phyloP scores from a whole-genome alignment of 148 eudicot genomes.

The Rheum nobile region DNA sequence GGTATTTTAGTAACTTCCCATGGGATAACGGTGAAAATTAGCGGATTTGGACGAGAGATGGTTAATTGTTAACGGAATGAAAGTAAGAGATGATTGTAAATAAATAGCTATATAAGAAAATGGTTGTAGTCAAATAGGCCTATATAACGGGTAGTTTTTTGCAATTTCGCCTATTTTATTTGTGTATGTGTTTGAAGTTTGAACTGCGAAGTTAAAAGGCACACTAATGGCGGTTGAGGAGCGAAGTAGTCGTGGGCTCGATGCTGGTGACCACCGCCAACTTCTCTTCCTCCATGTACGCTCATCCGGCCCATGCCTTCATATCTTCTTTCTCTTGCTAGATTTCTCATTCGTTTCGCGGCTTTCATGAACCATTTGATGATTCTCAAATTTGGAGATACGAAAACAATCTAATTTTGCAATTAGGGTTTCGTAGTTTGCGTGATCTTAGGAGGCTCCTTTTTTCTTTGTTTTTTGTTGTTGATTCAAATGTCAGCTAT shows the following conservation, averaged over 20 bases:
- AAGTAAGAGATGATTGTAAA: no score
- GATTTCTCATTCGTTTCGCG: background rate
- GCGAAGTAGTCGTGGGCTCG: background rate
- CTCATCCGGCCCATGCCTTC: background rate
- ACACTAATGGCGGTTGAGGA: conserved; percentile 4
- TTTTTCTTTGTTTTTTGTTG: background rate
- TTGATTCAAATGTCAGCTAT: background rate
- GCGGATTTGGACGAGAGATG: no score
- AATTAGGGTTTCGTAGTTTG: conserved; percentile 33
- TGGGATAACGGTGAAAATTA: no score
- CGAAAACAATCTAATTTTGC: conserved; percentile 8
- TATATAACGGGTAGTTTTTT: no score
- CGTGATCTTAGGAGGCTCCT: conserved; percentile 15
- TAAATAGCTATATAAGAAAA: no score
- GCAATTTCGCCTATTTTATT: background rate
- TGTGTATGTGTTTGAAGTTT: background rate
- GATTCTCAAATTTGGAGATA: background rate
- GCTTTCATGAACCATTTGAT: background rate
- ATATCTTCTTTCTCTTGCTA: background rate
- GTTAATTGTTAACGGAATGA: no score
- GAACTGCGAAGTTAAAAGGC: background rate
- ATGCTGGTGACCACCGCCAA: conserved; percentile 12
- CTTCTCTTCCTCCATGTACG: conserved; percentile 12
- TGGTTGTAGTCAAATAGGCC: no score
- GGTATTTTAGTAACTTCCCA: no score